These are phyloP conservation scores for Kodamaea anthophila DNA, from an alignment of 1,139 yeast genomes.

Conservation along the genomic window DNA sequence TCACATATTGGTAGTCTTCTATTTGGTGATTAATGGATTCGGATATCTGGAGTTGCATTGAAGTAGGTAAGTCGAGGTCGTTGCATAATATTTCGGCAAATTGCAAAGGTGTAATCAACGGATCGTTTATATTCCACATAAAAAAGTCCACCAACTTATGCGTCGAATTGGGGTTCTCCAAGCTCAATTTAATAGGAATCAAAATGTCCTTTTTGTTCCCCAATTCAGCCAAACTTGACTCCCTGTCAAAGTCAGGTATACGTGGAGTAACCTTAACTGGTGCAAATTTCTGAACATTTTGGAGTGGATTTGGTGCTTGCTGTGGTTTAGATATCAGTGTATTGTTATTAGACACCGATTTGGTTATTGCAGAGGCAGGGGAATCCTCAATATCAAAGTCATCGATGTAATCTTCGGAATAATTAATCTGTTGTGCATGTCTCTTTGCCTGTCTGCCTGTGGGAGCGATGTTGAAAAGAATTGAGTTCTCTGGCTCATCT, in stretches of 20 bases:
- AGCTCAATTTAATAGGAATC: conserved; percentile 72
- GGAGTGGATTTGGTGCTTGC: conserved; percentile 17
- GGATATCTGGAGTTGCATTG: conserved; percentile 59
- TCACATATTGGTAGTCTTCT: conserved; percentile 56
- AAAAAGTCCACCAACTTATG: conserved; percentile 70
- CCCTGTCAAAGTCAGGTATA: conserved; percentile 20
- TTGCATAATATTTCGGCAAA: conserved; percentile 75
- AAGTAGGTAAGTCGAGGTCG: conserved; percentile 73
- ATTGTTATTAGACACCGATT: conserved; percentile 9
- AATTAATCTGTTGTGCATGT: conserved; percentile 65
- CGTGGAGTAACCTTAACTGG: conserved; percentile 31
- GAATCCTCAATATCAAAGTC: conserved; percentile 67
- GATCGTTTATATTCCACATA: conserved; percentile 85
- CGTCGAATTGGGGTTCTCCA: conserved; percentile 61
- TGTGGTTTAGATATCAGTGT: conserved; percentile 9
- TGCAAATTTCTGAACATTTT: conserved; percentile 26
- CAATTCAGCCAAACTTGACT: conserved; percentile 22
- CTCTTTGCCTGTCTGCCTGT: conserved; percentile 76
- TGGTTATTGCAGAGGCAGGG: conserved; percentile 14
- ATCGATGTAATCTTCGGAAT: conserved; percentile 62
- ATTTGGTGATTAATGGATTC: conserved; percentile 73
- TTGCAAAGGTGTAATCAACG: conserved; percentile 71
- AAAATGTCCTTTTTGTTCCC: conserved; percentile 35
- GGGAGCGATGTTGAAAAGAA: conserved; percentile 63
- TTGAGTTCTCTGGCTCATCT: conserved; percentile 54